Base-by-base conservation (phyloP, 305 asterid species). In the Solanum hybrid region DNA sequence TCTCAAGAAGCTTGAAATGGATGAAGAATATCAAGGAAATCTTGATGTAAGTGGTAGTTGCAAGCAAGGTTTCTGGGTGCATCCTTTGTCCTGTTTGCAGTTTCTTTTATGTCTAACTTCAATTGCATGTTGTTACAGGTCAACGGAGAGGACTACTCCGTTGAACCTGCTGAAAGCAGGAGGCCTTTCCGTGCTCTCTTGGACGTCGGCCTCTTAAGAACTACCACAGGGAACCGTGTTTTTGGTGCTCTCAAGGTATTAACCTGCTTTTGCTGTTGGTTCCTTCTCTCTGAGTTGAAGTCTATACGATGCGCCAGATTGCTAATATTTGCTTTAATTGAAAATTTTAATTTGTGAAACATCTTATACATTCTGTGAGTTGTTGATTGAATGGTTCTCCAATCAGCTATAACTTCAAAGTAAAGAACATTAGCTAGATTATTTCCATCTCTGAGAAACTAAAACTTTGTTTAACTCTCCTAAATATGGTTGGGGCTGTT, bases 121-220 rank as follows among this genome's bases (percentile, higher is more conserved):
- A 41, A 73, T 26, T 87, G 41, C 12, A 6, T 68, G 2, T 8
- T 17, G 84, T 81, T 39, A 24, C 93, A 97, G 99, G 99, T 98
- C 10, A 94, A 95, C 13, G 99, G 99, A 12, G 99, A 97, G 92
- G 98, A 97, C 92, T 97, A 92, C 90, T 95, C 99, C 13, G 97
- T 97, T 89, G 99, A 97, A 84, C 98, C 99, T 51, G 94, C 95
- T 38, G 99, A 96, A 20, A 92, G 88, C 93, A 95, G 99, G 92
- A 96, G 99, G 91, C 99, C 99, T 1, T 97, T 97, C 98, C 99
- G 99, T 85, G 99, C 99, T 11, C 99, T 96, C 81, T 92, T 97
- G 36, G 99, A 96, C 89, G 99, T 97, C 92, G 99, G 99, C 10
- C 98, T 97, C 83, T 0, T 97, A 31, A 92, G 91, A 80, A 97